Conservation (phyloP, 345 rosid genomes). For the Gossypioides kirkii region DNA sequence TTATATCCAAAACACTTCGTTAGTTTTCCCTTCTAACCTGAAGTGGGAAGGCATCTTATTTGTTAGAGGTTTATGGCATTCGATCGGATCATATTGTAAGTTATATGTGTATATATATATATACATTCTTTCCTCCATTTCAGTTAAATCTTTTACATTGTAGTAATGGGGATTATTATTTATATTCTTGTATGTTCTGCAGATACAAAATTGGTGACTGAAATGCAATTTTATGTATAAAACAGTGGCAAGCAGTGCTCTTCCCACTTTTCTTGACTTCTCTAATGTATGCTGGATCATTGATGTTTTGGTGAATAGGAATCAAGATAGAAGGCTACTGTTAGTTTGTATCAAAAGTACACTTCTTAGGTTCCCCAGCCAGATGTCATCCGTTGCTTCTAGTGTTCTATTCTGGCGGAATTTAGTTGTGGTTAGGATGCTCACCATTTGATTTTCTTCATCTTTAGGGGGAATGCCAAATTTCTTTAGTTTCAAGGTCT, state of each 20-base stretch:
- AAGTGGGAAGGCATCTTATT: constrained; percentile 29
- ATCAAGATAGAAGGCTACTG: constrained; percentile 27
- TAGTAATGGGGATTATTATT: constrained; percentile 15
- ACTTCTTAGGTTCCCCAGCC: constrained; percentile 22
- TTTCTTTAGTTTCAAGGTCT: background rate
- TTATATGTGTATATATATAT: too few relatives aligned
- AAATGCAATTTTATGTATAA: constrained; percentile 41
- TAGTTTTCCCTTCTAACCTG: background rate
- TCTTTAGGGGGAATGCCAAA: constrained; percentile 1
- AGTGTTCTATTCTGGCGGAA: constrained; percentile 61
- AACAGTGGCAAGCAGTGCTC: constrained; percentile 90
- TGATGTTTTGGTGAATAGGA: constrained; percentile 32
- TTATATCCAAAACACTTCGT: background rate
- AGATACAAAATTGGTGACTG: constrained; percentile 34
- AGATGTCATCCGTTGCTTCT: constrained; percentile 32
- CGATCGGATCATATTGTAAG: constrained; percentile 68
- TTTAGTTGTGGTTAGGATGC: constrained; percentile 62
- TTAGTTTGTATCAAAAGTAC: constrained; percentile 22
- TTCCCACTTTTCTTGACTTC: constrained; percentile 77
- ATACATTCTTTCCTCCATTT: too few relatives aligned
- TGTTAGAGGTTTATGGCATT: constrained; percentile 61
- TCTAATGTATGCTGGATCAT: constrained; percentile 67
- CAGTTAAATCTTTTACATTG: constrained; percentile 12
- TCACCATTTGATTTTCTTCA: constrained; percentile 4
- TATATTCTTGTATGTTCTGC: constrained; percentile 28